These are phyloP conservation scores for Arthrobotrys iridis DNA, from an alignment of 2,329 filamentous ascomycete species.

Conservation along the genomic window DNA sequence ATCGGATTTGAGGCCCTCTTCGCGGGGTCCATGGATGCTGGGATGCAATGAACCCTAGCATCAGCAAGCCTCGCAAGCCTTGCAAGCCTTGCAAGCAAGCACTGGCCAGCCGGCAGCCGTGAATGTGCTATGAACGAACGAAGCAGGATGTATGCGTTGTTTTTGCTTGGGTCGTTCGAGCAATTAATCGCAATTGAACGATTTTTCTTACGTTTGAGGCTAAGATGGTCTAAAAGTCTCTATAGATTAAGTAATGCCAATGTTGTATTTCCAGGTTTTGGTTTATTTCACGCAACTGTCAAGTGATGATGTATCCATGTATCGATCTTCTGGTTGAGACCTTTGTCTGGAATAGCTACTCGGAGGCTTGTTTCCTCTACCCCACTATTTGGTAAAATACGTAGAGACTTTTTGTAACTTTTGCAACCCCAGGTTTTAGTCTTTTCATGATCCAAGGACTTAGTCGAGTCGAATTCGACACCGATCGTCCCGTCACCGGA, in stretches of 20 bases:
- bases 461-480: constrained; percentile 10
- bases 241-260: not conserved
- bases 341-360: not conserved
- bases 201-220: constrained; percentile 4
- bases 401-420: not conserved
- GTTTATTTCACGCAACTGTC: constrained; percentile 10
- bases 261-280: not conserved
- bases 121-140: not conserved
- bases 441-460: not conserved
- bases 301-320: constrained; percentile 1
- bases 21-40: constrained; percentile 22
- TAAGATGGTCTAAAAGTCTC: not conserved
- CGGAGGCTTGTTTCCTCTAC: not conserved
- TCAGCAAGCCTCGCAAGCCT: too few species aligned
- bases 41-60: constrained; percentile 10
- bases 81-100: not conserved
- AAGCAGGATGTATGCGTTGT: constrained; percentile 33
- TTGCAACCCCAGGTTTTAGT: not conserved
- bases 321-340: not conserved
- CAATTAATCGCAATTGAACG: not conserved
- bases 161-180: constrained; percentile 1
- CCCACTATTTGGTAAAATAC: not conserved
- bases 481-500: constrained; percentile 16
- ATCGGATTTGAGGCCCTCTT: constrained; percentile 15
- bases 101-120: not conserved